Evolutionary conservation across 164 flowering plant species (phyloP).

Genomic region (Chloranthus sessilifolius): DNA sequence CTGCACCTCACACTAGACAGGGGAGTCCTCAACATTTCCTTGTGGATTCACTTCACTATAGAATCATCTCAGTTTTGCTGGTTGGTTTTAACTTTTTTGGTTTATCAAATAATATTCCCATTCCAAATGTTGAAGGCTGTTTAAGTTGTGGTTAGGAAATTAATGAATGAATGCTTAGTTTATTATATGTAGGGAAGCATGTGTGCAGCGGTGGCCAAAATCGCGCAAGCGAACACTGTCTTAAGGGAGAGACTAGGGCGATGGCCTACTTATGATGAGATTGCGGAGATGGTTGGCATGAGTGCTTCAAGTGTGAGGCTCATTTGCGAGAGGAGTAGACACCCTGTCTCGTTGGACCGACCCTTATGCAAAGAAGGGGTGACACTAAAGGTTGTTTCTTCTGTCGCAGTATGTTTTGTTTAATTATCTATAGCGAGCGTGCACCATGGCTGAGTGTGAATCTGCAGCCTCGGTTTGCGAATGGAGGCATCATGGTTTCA

Average conservation of each 20-base stretch:
- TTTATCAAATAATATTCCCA: too few species aligned
- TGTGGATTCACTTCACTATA: too few species aligned
- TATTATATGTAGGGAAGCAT: slow-evolving; percentile 54
- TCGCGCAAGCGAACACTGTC: slow-evolving; percentile 40
- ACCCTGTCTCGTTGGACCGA: slow-evolving; percentile 47
- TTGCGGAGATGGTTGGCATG: slow-evolving; percentile 30
- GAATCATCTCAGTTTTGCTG: too few species aligned
- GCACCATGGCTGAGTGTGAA: too few species aligned
- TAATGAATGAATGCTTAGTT: slow-evolving; percentile 53
- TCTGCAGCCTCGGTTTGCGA: too few species aligned
- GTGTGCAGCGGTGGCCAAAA: slow-evolving; percentile 34
- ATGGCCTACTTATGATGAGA: slow-evolving; percentile 39
- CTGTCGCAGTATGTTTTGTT: not conserved
- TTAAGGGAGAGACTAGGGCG: slow-evolving; percentile 32
- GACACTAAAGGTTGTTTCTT: slow-evolving; percentile 43
- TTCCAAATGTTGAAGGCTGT: too few species aligned
- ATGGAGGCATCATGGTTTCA: too few species aligned
- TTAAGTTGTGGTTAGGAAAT: too few species aligned
- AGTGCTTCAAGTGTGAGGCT: slow-evolving; percentile 30
- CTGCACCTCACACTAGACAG: too few species aligned
- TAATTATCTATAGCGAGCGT: too few species aligned
- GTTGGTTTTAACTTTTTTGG: too few species aligned
- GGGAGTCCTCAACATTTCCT: too few species aligned
- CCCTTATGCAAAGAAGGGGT: slow-evolving; percentile 28
- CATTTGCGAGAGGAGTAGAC: slow-evolving; percentile 30